Conservation (phyloP, 768 basidiomycete species). For the Dictyophora rubrovolvata region DNA sequence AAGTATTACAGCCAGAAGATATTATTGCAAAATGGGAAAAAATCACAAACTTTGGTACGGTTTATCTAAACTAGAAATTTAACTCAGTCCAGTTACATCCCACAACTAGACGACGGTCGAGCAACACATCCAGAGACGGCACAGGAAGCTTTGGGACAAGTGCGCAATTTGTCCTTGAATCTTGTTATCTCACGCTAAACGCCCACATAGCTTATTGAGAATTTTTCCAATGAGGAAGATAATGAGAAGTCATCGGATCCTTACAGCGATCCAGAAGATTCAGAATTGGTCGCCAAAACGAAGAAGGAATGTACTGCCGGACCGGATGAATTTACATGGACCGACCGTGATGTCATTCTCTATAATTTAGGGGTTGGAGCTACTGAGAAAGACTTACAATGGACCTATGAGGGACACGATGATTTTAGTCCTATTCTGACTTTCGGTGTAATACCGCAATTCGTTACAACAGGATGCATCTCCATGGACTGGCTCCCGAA, state of each 20-base stretch:
- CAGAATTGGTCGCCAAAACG: constrained; percentile 69
- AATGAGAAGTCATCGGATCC: constrained; percentile 20
- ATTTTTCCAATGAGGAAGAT: constrained; percentile 39
- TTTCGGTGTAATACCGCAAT: constrained; percentile 92
- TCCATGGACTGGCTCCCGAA: constrained; percentile 86
- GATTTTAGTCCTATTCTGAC: constrained; percentile 82
- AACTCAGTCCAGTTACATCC: constrained; percentile 3
- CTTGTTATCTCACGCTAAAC: not conserved
- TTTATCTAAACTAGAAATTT: not conserved
- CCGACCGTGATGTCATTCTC: constrained; percentile 84
- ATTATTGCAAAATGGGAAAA: constrained; percentile 68
- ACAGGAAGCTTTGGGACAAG: constrained; percentile 69
- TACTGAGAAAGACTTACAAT: constrained; percentile 83
- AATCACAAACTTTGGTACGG: constrained; percentile 77
- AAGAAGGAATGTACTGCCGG: constrained; percentile 48
- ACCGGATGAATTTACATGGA: constrained; percentile 58
- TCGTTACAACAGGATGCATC: constrained; percentile 56
- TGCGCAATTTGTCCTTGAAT: constrained; percentile 18
- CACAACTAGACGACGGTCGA: constrained; percentile 56
- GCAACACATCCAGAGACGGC: constrained; percentile 72
- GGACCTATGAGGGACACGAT: constrained; percentile 85
- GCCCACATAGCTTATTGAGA: constrained; percentile 36
- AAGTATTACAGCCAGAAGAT: constrained; percentile 68
- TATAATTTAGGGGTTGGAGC: constrained; percentile 96
- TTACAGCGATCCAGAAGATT: constrained; percentile 73